Base-by-base conservation (phyloP, 2,329 filamentous ascomycete genomes). In the Claviceps sp. region DNA sequence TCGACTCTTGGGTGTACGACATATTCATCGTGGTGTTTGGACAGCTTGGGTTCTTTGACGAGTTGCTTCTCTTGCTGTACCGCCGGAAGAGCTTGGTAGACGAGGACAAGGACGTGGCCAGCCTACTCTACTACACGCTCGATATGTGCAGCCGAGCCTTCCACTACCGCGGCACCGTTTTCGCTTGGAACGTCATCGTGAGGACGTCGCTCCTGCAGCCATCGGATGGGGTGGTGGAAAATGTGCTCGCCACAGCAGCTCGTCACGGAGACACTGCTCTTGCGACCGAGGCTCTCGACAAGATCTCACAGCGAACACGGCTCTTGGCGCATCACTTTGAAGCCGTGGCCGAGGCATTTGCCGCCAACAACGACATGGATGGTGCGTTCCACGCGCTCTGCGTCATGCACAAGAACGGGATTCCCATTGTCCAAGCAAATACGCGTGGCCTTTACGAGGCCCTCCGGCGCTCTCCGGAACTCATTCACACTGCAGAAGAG, bases 1-100 rank as follows among this genome's bases (percentile, higher is more conserved):
- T 90, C 4, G 76, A 84, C 34, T 62, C 72, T 0, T 96, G 89
- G 89, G 72, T 95, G 7, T 84, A 84, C 61, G 85, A 90, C 60
- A 77, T 91, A 54, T 82, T 90, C 50, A 75, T 89, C 52, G 86
- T 87, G 62, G 78, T 79, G 20, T 77, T 96, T 43, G 81, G 81
- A 45, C 82, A 86, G 54, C 72, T 78, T 43, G 79, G 80, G 6
- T 89, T 93, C 63, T 71, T 89, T 37, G 86, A 93, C 51, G 88
- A 93, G 62, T 83, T 89, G 13, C 72, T 90, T 54, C 71, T 77
- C 45, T 68, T 95, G 26, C 73, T 93, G 56, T 74, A 78, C 49
- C 72, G 77, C 54, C 78, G 85, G 26, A 67, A 63, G 54, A 57
- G 58, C 26, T 48, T 61, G n/a, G 55, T 57, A 5, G 57, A 60